phyloP scores from a whole-genome alignment of 805 yeast genomes.

The Myxozyma udenii region DNA sequence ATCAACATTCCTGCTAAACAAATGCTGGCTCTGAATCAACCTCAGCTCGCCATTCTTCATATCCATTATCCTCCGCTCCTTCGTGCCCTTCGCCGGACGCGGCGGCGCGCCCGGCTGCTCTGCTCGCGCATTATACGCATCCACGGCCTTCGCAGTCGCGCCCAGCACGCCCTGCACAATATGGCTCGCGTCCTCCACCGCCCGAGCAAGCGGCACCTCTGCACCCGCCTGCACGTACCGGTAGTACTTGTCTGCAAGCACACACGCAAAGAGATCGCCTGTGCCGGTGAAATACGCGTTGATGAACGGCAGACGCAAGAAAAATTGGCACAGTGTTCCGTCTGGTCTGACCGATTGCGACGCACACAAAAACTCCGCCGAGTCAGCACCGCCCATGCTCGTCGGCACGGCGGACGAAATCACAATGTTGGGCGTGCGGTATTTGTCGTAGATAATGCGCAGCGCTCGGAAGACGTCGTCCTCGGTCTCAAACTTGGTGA shows the following conservation, averaged over 20 bases:
- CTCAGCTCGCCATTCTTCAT: slow-evolving; percentile 28
- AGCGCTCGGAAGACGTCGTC: slow-evolving; percentile 15
- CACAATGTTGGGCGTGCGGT: slow-evolving; percentile 57
- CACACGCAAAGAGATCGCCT: slow-evolving; percentile 85
- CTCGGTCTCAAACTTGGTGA: slow-evolving; percentile 42
- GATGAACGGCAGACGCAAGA: slow-evolving; percentile 46
- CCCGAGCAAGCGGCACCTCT: slow-evolving; percentile 35
- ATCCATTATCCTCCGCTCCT: slow-evolving; percentile 25
- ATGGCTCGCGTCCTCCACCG: slow-evolving; percentile 50
- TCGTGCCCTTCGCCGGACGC: slow-evolving; percentile 21
- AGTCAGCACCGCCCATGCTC: neutral
- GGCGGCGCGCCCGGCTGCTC: slow-evolving; percentile 8
- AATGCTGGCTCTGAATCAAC: slow-evolving; percentile 22
- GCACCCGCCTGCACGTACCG: slow-evolving; percentile 22
- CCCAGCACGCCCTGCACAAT: slow-evolving; percentile 53
- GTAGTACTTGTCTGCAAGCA: slow-evolving; percentile 60
- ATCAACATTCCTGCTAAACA: slow-evolving; percentile 2
- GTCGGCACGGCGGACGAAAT: slow-evolving; percentile 54
- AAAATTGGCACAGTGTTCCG: slow-evolving; percentile 13
- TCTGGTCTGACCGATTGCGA: slow-evolving; percentile 13
- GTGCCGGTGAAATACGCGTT: slow-evolving; percentile 91
- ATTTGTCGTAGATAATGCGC: slow-evolving; percentile 33
- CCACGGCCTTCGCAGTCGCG: slow-evolving; percentile 43
- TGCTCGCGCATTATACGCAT: slow-evolving; percentile 10
- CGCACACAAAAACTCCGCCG: slow-evolving; percentile 22